Evolutionary conservation across 805 yeast species (phyloP), one percentile per base, ranked within the genome.

Genomic region (Lipomyces sp.): DNA sequence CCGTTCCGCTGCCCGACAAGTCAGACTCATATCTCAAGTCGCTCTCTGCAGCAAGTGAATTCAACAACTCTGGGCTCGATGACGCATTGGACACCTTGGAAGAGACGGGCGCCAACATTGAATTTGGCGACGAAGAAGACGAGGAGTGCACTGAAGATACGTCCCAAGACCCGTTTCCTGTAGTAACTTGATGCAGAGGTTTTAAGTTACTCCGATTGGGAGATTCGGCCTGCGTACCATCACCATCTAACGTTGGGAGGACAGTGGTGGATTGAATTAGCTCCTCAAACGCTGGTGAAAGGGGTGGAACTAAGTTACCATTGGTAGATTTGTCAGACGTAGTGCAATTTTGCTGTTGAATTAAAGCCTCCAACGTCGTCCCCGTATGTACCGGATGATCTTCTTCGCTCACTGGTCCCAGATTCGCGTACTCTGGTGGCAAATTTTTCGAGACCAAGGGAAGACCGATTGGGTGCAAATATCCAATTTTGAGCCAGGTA

Each of bases 401-500:
- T 4, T 30, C 32, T 5, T 51, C 60, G 58, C 29, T 33, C 13
- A 15, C 53, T 15, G 55, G 11, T 6, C 34, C 50, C 10, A 65
- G 42, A 15, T 37, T 37, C 24, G 35, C 32, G 55, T 62, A 65
- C 37, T 65, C 68, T 7, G 66, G 63, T 35, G 68, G 45, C 37
- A 65, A 34, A 8, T 51, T 58, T 11, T 62, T 32, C 39, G 65
- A 62, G 4, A 63, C 63, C 24, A 65, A 57, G 3, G 68, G 68
- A 8, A 65, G 59, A 5, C 68, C 68, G n/a, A 58, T n/a, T 11
- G 68, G 68, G 29, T 62, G 53, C 13, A 57, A 8, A 53, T 62
- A 65, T 4, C 68, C 66, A 2, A 65, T 62, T 45, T 62, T 62
- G 37, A 65, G 53, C 63, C 63, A 65, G 11, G 67, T 64, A 24